A percentile compares a stretch with the other conserved stretches of the same genome.
These are phyloP conservation scores for Fraxinus excelsior DNA, from an alignment of 257 asterid genomes.

Conservation along the genomic window DNA sequence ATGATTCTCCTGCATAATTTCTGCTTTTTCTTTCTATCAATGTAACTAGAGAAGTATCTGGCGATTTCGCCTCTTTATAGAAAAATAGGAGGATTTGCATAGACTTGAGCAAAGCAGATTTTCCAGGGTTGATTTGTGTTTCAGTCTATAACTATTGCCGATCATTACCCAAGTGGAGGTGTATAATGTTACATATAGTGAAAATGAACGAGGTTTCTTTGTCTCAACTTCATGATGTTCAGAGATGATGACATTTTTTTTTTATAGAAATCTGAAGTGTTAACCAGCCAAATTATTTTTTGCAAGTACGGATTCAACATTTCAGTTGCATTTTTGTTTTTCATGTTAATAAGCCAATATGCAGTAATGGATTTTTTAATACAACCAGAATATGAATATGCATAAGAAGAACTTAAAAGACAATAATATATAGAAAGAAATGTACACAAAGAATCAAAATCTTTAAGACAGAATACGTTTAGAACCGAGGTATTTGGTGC, in stretches of 20 bases:
- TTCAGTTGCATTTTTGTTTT: not conserved
- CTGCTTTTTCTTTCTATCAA: constrained; percentile 53
- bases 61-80: constrained; percentile 11
- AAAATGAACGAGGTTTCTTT: constrained; percentile 8
- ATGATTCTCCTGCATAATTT: constrained; percentile 46
- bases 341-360: not conserved
- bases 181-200: constrained; percentile 44
- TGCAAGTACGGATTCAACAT: not conserved
- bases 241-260: constrained; percentile 26
- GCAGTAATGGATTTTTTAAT: not conserved
- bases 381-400: not conserved
- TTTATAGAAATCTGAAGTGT: constrained; percentile 36
- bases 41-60: constrained; percentile 19
- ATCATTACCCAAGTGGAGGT: constrained; percentile 95
- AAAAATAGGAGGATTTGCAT: constrained; percentile 35
- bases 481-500: no score
- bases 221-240: constrained; percentile 30
- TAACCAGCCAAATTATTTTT: constrained; percentile 27
- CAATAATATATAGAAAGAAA: not conserved
- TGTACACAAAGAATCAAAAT: no score
- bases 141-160: constrained; percentile 66
- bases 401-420: not conserved
- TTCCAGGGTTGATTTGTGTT: constrained; percentile 35
- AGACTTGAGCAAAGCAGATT: constrained; percentile 58
- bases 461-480: no score